Conservation (phyloP, 768 basidiomycete genomes). For the Rhodosporidiobolus sp. region DNA sequence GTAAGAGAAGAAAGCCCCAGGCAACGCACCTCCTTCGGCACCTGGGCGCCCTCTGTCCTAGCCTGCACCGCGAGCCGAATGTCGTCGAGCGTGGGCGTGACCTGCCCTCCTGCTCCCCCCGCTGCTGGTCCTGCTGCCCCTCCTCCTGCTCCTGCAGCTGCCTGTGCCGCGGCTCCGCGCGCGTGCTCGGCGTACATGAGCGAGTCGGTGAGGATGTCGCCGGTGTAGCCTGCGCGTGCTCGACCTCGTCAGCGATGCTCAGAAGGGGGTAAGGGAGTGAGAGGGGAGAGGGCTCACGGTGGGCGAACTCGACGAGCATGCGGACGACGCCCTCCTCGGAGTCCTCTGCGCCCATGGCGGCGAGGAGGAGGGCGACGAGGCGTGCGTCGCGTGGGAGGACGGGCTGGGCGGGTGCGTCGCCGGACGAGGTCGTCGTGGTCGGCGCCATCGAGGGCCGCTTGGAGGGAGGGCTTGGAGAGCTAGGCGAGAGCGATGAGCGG, state of each 20-base stretch:
- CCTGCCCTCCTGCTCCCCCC: neutral
- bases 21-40: slow-evolving; percentile 51
- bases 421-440: too few relatives aligned
- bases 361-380: slow-evolving; percentile 51
- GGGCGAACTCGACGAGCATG: slow-evolving; percentile 53
- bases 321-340: slow-evolving; percentile 53
- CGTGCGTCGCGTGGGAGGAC: slow-evolving; percentile 51
- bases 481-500: too few relatives aligned
- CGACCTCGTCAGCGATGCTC: too few relatives aligned
- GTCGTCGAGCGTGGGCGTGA: slow-evolving; percentile 45
- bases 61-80: slow-evolving; percentile 51
- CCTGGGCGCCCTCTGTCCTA: slow-evolving; percentile 49
- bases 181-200: slow-evolving; percentile 52
- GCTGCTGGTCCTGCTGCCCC: neutral
- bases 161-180: slow-evolving; percentile 42
- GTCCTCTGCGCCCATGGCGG: slow-evolving; percentile 51
- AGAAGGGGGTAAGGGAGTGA: neutral
- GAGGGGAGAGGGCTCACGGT: slow-evolving; percentile 46
- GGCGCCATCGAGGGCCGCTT: too few relatives aligned
- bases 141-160: neutral
- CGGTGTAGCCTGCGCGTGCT: slow-evolving; percentile 50
- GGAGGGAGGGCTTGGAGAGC: too few relatives aligned
- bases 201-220: slow-evolving; percentile 50
- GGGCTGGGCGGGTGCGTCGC: neutral
- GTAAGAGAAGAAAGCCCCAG: neutral